phyloP scores from a whole-genome alignment of 179 eudicot genomes.

The Spinacia oleracea region DNA sequence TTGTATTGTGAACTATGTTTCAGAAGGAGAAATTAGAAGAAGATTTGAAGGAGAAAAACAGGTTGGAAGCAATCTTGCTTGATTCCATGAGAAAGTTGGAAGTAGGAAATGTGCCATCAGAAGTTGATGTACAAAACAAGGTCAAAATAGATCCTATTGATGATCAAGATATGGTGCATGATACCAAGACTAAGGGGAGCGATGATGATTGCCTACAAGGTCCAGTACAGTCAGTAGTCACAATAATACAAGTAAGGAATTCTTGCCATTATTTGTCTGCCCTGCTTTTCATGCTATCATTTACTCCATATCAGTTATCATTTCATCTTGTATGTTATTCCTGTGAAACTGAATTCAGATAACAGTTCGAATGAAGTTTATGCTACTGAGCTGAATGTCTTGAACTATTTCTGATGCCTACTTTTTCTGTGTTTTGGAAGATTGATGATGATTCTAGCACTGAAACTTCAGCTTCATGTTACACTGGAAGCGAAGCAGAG shows the following conservation, averaged over 20 bases:
- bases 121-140: neutral
- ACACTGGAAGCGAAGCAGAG: neutral
- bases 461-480: neutral
- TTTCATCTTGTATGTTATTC: neutral
- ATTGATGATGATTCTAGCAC: constrained; percentile 12
- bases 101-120: neutral
- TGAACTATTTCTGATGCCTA: neutral
- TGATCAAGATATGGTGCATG: neutral
- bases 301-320: neutral
- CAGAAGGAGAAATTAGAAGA: constrained; percentile 14
- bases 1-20: neutral
- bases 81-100: constrained; percentile 2
- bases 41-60: neutral
- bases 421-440: constrained; percentile 1
- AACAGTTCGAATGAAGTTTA: neutral
- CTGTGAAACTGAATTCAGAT: neutral
- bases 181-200: neutral
- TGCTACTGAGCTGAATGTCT: no score
- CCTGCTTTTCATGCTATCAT: neutral
- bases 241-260: neutral
- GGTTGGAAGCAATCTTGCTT: neutral
- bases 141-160: neutral
- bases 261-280: neutral
- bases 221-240: neutral
- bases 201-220: neutral